phyloP scores from a whole-genome alignment of 2,329 filamentous ascomycete species.

The Botrytis aclada region DNA sequence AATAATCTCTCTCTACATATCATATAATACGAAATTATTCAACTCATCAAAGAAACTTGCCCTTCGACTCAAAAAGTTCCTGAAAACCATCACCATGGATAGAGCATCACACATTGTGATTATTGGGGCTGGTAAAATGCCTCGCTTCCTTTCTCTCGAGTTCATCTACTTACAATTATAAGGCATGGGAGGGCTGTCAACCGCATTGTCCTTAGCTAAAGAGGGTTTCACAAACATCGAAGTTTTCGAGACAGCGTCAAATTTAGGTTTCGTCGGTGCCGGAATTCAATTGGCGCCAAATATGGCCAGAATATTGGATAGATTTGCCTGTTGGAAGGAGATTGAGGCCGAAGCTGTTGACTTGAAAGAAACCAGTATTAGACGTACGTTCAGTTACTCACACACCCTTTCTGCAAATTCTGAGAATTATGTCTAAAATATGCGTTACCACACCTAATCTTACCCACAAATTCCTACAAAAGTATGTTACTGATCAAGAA shows the following conservation, averaged over 20 bases:
- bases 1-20: background rate
- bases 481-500: background rate
- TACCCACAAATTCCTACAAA: background rate
- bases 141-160: background rate
- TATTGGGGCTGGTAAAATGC: conserved; percentile 47
- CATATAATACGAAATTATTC: background rate
- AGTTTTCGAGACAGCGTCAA: conserved; percentile 70
- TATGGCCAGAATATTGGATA: conserved; percentile 72
- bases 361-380: conserved; percentile 68
- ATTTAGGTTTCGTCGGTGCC: conserved; percentile 77
- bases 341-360: conserved; percentile 71
- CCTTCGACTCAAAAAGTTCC: background rate
- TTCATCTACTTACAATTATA: background rate
- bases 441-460: background rate
- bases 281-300: conserved; percentile 84
- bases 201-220: conserved; percentile 70
- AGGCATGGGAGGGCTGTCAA: conserved; percentile 78
- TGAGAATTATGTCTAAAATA: background rate
- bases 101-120: conserved; percentile 41
- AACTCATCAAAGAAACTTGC: background rate
- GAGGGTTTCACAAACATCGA: conserved; percentile 71
- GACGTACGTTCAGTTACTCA: conserved; percentile 46
- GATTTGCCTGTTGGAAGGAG: conserved; percentile 67
- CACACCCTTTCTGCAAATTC: too few species aligned
- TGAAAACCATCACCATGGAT: background rate